phyloP scores from a whole-genome alignment of 192 early-diverging fungal genomes.

The Rhizophagus prolifer region DNA sequence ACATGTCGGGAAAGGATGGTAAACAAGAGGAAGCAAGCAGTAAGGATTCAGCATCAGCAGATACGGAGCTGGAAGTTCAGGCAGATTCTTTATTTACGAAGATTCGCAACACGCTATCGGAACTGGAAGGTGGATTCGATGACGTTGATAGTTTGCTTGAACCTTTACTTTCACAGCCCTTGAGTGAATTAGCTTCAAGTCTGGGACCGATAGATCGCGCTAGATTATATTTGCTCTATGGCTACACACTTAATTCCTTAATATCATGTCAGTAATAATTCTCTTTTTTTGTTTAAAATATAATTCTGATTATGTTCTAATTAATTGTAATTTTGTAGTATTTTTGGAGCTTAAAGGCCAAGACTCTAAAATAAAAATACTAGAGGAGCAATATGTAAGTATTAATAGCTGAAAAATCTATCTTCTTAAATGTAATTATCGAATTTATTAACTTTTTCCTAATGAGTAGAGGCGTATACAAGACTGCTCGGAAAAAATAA shows the following conservation, averaged over 20 bases:
- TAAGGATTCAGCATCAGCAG: background rate
- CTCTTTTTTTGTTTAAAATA: too few species aligned
- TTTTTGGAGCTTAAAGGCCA: background rate
- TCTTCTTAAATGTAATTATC: too few species aligned
- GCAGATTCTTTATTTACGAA: background rate
- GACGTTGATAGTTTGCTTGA: background rate
- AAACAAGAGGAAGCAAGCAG: too few species aligned
- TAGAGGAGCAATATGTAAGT: background rate
- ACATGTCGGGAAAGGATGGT: too few species aligned
- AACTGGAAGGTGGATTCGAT: background rate
- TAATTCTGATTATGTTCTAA: too few species aligned
- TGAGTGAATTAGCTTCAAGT: background rate
- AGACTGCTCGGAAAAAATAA: background rate
- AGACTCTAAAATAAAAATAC: background rate
- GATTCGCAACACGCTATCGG: background rate
- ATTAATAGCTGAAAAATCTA: background rate
- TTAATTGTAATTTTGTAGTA: background rate
- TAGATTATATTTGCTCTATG: background rate
- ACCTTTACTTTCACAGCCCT: background rate
- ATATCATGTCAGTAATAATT: too few species aligned
- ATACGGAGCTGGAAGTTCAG: background rate
- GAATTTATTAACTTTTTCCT: too few species aligned
- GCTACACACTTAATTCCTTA: background rate
- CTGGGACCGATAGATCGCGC: background rate
- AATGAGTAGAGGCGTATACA: too few species aligned